These are phyloP conservation scores for Xylaria arbuscula DNA, from an alignment of 2,329 filamentous ascomycete genomes.

Conservation along the genomic window DNA sequence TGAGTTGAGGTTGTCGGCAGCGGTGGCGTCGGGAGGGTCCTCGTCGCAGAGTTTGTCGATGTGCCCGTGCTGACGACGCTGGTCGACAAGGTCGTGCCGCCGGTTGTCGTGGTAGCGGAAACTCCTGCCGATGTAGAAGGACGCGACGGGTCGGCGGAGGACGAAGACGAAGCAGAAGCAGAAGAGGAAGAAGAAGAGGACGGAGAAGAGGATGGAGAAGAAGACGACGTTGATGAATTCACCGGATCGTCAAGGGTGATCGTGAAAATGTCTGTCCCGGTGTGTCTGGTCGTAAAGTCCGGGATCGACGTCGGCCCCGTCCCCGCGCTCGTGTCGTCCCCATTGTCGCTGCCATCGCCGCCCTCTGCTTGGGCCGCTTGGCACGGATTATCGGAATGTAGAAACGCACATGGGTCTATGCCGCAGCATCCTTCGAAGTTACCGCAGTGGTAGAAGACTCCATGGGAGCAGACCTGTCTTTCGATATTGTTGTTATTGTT, in stretches of 20 bases:
- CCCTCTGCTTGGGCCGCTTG: not conserved
- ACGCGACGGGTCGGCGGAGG: constrained; percentile 2
- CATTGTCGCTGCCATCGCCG: not conserved
- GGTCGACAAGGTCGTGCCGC: constrained; percentile 19
- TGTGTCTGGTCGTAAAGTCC: not conserved
- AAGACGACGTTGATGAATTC: constrained; percentile 7
- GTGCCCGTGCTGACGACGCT: constrained; percentile 15
- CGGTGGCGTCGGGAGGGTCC: constrained; percentile 3
- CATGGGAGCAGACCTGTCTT: not conserved
- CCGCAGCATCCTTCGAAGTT: constrained; percentile 60
- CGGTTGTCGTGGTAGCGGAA: constrained; percentile 9
- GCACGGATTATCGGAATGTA: constrained; percentile 26
- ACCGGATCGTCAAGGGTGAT: not conserved
- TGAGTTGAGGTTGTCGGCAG: constrained; percentile 12
- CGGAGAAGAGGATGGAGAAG: not conserved
- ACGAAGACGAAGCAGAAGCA: not conserved
- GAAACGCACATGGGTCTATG: constrained; percentile 55
- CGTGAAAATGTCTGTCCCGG: not conserved
- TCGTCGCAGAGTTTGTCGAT: constrained; percentile 8
- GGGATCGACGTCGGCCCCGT: not conserved
- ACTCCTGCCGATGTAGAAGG: constrained; percentile 12
- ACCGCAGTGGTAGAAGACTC: constrained; percentile 52
- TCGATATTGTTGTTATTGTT: not conserved
- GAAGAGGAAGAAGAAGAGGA: constrained; percentile 4
- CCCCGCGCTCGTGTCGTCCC: not conserved